A percentile compares a stretch with the other conserved stretches of the same genome.
Evolutionary conservation across 345 rosid genomes (phyloP).

Genomic region (Psidium guajava): DNA sequence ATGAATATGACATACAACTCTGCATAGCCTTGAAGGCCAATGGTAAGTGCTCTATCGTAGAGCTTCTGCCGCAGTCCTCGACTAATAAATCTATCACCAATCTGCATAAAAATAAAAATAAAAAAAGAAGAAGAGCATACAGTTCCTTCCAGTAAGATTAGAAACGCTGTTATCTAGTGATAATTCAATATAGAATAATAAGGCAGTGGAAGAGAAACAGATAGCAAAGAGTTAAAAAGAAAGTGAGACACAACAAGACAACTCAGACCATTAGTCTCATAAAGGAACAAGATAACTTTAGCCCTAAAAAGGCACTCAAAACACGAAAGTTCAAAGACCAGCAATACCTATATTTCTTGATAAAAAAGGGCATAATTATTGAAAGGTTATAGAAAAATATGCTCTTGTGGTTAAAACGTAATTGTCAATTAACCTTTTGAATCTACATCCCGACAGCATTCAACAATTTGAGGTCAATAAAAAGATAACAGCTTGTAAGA

Average conservation of each 20-base stretch:
- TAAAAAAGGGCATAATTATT: background rate
- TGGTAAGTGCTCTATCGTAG: slow-evolving; percentile 75
- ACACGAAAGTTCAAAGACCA: background rate
- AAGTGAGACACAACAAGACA: background rate
- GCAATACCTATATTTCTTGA: background rate
- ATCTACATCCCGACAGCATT: background rate
- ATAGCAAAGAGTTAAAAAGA: background rate
- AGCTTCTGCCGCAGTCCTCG: slow-evolving; percentile 58
- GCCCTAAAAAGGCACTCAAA: background rate
- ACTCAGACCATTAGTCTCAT: background rate
- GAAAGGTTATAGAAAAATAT: background rate
- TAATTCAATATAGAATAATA: background rate
- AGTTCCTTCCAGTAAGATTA: background rate
- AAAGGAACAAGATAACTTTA: background rate
- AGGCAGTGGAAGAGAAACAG: background rate
- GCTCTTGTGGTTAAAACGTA: background rate
- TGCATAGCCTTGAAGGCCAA: slow-evolving; percentile 91
- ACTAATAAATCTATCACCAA: slow-evolving; percentile 77
- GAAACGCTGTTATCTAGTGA: background rate
- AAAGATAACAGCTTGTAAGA: background rate
- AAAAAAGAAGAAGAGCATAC: background rate
- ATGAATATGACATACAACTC: slow-evolving; percentile 50
- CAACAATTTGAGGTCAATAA: background rate
- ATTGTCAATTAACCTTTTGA: background rate
- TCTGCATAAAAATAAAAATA: slow-evolving; percentile 25